Percentiles rank a stretch among this genome's conserved stretches.
Evolutionary conservation across 2,329 filamentous ascomycete genomes (phyloP).

Genomic region (Colletotrichum zoysiae): DNA sequence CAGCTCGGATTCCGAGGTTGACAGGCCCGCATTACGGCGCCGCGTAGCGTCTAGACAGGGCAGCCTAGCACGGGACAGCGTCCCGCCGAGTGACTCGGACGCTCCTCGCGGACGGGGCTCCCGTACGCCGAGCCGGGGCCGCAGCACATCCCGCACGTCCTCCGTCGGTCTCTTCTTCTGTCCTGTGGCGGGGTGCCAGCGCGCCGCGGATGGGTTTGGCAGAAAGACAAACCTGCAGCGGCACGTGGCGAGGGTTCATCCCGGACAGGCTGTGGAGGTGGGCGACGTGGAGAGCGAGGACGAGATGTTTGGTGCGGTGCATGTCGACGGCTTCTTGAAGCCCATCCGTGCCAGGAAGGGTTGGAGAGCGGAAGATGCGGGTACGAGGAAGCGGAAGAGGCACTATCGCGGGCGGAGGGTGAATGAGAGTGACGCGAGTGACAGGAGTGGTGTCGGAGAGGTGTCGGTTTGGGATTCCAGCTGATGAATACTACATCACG

Average conservation of each 20-base stretch:
- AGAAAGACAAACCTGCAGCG: conserved; percentile 53
- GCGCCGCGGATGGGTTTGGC: conserved; percentile 53
- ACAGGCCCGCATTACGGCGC: conserved; percentile 43
- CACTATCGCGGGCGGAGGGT: conserved; percentile 35
- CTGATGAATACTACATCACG: not conserved
- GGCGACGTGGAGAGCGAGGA: conserved; percentile 59
- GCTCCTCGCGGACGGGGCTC: conserved; percentile 3
- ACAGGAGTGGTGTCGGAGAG: not conserved
- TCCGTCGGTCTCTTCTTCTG: conserved; percentile 54
- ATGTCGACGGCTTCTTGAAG: conserved; percentile 76
- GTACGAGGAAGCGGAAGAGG: conserved; percentile 38
- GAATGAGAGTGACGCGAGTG: conserved; percentile 19
- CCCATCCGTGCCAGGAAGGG: conserved; percentile 63
- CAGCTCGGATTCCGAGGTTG: conserved; percentile 23
- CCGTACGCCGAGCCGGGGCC: conserved; percentile 36
- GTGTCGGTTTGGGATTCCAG: conserved; percentile 31
- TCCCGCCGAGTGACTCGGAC: conserved; percentile 36
- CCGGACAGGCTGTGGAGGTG: conserved; percentile 53
- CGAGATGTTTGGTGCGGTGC: conserved; percentile 72
- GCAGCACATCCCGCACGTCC: conserved; percentile 49
- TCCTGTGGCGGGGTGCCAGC: conserved; percentile 53
- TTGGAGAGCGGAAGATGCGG: conserved; percentile 51
- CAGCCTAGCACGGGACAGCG: conserved; percentile 47
- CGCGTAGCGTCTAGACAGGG: conserved; percentile 49
- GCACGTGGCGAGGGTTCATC: conserved; percentile 56